A percentile compares a stretch with the other conserved stretches of the same genome.
These are phyloP conservation scores for Phaffia rhodozyma DNA, from an alignment of 1,284 basidiomycete species.

Conservation along the genomic window DNA sequence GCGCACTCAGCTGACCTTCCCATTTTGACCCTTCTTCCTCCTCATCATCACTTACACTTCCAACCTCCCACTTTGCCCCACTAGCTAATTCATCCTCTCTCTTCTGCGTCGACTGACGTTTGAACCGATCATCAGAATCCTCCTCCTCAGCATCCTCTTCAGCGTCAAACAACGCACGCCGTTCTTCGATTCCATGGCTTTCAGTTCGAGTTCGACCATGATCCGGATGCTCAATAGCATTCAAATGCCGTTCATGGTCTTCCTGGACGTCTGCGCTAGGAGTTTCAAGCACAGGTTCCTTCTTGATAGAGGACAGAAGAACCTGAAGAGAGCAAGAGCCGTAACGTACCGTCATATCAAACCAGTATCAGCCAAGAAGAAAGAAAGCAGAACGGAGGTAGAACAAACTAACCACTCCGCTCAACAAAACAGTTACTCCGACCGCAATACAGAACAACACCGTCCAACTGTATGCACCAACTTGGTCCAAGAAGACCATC, in stretches of 20 bases:
- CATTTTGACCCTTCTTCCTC: not conserved
- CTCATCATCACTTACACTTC: slow-evolving; percentile 10
- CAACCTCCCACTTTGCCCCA: slow-evolving; percentile 12
- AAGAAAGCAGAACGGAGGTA: not conserved
- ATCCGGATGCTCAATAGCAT: not conserved
- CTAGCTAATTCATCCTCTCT: not conserved
- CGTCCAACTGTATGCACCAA: slow-evolving; percentile 71
- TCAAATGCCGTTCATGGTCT: not conserved
- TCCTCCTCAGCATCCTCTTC: not conserved
- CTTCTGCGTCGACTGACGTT: not conserved
- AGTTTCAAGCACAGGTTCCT: not conserved
- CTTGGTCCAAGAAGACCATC: slow-evolving; percentile 64
- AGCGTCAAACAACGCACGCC: slow-evolving; percentile 10
- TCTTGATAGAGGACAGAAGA: not conserved
- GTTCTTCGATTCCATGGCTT: not conserved
- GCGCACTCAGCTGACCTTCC: too few relatives aligned
- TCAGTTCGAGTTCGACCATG: not conserved
- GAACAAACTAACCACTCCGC: slow-evolving; percentile 53
- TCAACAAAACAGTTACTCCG: slow-evolving; percentile 70
- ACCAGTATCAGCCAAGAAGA: not conserved
- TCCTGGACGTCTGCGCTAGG: not conserved
- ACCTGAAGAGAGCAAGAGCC: not conserved
- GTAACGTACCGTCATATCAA: not conserved
- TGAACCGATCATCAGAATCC: not conserved
- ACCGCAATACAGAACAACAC: slow-evolving; percentile 71